These are phyloP conservation scores for Fonsecaea nubica DNA, from an alignment of 2,329 filamentous ascomycete species.

Conservation along the genomic window DNA sequence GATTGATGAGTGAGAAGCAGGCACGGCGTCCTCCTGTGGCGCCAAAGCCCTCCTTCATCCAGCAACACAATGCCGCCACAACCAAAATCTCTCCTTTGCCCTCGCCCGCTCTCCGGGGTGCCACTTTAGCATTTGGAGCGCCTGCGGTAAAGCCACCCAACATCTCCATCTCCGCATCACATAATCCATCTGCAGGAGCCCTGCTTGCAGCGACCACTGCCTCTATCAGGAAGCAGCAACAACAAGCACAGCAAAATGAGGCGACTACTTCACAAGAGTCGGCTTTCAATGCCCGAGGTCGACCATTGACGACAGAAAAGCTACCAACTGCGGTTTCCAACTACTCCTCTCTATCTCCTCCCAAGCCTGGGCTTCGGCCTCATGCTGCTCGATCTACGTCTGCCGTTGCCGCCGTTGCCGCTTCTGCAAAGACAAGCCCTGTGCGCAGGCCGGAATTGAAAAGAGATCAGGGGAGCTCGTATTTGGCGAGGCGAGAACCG, in stretches of 20 bases:
- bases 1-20: constrained; percentile 40
- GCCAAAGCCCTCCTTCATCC: constrained; percentile 39
- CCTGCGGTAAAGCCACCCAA: constrained; percentile 25
- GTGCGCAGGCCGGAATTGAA: constrained; percentile 28
- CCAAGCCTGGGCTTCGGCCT: constrained; percentile 20
- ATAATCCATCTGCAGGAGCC: constrained; percentile 36
- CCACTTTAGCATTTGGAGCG: constrained; percentile 37
- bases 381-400: constrained; percentile 34
- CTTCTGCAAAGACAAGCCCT: constrained; percentile 36
- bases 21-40: constrained; percentile 40
- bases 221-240: constrained; percentile 29
- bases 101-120: constrained; percentile 37
- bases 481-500: constrained; percentile 22
- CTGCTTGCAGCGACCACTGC: constrained; percentile 34
- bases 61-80: constrained; percentile 26
- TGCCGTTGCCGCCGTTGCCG: constrained; percentile 34
- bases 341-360: constrained; percentile 27
- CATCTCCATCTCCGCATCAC: constrained; percentile 22
- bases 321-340: constrained; percentile 20
- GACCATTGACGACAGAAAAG: constrained; percentile 21
- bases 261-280: constrained; percentile 11
- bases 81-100: constrained; percentile 26
- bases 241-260: constrained; percentile 3
- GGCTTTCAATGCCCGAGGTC: constrained; percentile 22
- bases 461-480: constrained; percentile 24